Evolutionary conservation across 441 rosid species (phyloP).

Genomic region (Euphorbia schlechtendalii): DNA sequence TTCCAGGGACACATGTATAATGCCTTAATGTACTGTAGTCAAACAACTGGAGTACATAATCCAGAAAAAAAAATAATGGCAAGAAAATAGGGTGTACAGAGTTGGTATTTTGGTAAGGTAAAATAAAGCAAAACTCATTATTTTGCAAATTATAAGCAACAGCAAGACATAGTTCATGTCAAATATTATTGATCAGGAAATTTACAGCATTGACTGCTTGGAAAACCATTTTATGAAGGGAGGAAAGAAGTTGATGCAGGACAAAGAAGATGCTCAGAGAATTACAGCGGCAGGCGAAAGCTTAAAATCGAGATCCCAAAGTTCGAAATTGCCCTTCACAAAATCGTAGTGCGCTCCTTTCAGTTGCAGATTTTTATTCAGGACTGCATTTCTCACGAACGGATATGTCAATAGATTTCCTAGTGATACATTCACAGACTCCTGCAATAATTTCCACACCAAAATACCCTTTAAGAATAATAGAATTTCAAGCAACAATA

Average conservation of each 20-base stretch:
- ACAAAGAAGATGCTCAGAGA: slow-evolving; percentile 19
- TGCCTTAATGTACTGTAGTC: too few species aligned
- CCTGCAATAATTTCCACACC: slow-evolving; percentile 39
- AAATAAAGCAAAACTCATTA: background rate
- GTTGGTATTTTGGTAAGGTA: too few species aligned
- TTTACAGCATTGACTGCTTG: slow-evolving; percentile 14
- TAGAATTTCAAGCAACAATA: too few species aligned
- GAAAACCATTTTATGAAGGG: background rate
- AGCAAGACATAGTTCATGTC: background rate
- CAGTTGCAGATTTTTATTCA: slow-evolving; percentile 42
- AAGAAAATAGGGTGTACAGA: too few species aligned
- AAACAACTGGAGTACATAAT: too few species aligned
- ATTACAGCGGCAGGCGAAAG: slow-evolving; percentile 32
- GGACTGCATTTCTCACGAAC: slow-evolving; percentile 64
- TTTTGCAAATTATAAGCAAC: background rate
- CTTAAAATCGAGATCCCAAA: slow-evolving; percentile 78
- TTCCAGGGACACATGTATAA: too few species aligned
- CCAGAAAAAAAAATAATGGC: too few species aligned
- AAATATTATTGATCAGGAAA: slow-evolving; percentile 1
- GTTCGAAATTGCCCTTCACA: slow-evolving; percentile 32
- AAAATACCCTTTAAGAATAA: background rate
- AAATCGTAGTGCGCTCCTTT: slow-evolving; percentile 69
- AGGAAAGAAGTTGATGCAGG: background rate
- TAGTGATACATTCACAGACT: slow-evolving; percentile 87
- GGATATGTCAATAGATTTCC: slow-evolving; percentile 90